A percentile compares a stretch with the other conserved stretches of the same genome.
Evolutionary conservation across 257 asterid species (phyloP).

Genomic region (Buddleja alternifolia): DNA sequence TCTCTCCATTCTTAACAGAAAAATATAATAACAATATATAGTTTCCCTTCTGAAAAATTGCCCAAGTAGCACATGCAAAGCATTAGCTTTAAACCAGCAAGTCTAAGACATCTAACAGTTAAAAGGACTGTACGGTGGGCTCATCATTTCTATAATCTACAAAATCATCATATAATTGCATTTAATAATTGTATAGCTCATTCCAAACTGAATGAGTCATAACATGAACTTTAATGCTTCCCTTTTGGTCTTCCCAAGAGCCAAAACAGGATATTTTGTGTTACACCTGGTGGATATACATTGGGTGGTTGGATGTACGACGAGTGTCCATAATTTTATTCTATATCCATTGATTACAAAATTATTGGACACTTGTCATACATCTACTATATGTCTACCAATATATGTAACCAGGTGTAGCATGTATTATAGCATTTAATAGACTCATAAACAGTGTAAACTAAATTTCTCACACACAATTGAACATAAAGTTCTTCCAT

Average conservation of each 20-base stretch:
- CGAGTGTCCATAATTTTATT: too few species aligned
- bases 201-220: slow-evolving; percentile 30
- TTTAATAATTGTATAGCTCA: slow-evolving; percentile 26
- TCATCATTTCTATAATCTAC: slow-evolving; percentile 20
- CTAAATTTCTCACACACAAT: not conserved
- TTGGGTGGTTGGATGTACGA: too few species aligned
- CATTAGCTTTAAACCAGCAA: slow-evolving; percentile 42
- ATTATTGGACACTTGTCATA: too few species aligned
- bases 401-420: too few species aligned
- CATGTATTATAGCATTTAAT: too few species aligned
- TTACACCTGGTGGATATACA: too few species aligned
- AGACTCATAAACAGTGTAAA: slow-evolving; percentile 4
- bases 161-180: slow-evolving; percentile 35
- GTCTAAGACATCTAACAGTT: slow-evolving; percentile 31
- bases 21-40: slow-evolving; percentile 27
- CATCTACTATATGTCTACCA: too few species aligned
- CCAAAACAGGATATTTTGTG: not conserved
- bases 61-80: slow-evolving; percentile 53
- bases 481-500: slow-evolving; percentile 5
- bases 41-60: slow-evolving; percentile 31
- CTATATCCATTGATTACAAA: too few species aligned
- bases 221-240: slow-evolving; percentile 18
- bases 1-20: slow-evolving; percentile 21
- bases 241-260: slow-evolving; percentile 31
- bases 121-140: slow-evolving; percentile 26